These are phyloP conservation scores for Microbotryum intermedium DNA, from an alignment of 1,284 basidiomycete species.

Conservation along the genomic window DNA sequence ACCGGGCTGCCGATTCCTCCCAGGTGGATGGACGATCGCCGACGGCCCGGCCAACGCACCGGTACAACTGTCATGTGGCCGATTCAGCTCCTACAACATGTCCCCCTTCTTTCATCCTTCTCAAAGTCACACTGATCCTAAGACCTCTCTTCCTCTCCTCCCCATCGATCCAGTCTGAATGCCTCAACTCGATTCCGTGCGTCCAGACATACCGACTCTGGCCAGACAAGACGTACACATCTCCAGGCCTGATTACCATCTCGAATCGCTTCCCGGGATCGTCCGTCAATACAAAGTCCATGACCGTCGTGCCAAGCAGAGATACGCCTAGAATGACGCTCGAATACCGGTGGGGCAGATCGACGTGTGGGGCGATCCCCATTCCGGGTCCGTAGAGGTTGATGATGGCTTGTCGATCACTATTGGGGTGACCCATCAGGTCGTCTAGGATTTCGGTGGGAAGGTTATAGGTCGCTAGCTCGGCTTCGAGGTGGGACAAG, in stretches of 20 bases:
- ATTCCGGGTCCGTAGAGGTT: conserved; percentile 70
- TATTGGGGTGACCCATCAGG: conserved; percentile 44
- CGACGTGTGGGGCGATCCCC: conserved; percentile 68
- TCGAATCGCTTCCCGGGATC: background rate
- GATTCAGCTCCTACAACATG: conserved; percentile 54
- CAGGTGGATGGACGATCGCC: too few species aligned
- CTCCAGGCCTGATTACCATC: conserved; percentile 46
- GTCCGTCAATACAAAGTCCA: conserved; percentile 51
- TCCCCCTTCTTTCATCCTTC: conserved; percentile 66
- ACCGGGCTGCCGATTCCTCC: too few species aligned
- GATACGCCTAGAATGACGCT: conserved; percentile 74
- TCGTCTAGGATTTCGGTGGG: conserved; percentile 43
- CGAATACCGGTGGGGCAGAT: conserved; percentile 61
- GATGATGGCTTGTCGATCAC: conserved; percentile 61
- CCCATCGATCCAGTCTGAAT: conserved; percentile 32
- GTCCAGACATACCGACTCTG: conserved; percentile 63
- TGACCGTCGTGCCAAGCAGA: conserved; percentile 60
- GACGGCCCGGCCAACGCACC: too few species aligned
- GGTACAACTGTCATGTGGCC: background rate
- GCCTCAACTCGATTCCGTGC: conserved; percentile 53
- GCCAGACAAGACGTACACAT: conserved; percentile 59
- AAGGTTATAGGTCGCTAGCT: conserved; percentile 43
- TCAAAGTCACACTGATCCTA: conserved; percentile 65
- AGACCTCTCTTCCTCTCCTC: conserved; percentile 44
- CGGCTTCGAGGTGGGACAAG: conserved; percentile 46